Base-by-base conservation (phyloP, 768 basidiomycete species). In the Daedaleopsis sinensis region DNA sequence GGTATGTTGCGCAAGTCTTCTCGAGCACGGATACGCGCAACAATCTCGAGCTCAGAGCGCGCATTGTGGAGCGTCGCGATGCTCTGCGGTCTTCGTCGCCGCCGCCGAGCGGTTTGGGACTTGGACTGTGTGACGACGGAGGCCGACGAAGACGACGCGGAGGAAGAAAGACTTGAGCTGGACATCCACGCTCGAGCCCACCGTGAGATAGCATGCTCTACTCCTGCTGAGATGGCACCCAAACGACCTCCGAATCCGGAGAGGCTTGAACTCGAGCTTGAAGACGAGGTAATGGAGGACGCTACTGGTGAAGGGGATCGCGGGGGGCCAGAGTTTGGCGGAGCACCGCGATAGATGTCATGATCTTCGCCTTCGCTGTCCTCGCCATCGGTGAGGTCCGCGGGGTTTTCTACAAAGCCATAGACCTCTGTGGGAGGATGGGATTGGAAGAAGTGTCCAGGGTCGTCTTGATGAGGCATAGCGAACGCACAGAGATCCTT, bases 181-280 rank as follows among this genome's bases (percentile, higher is more conserved):
- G 79, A 76, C 1, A 76, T 74, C 68, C 78, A 80, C 44, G 80
- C 78, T 62, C 84, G 78, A 21, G 89, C 88, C 90, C 90, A 92
- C 61, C 85, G 82, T 39, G 86, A 76, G 60, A 91, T 89, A 8
- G 89, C 89, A 52, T 82, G 79, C 65, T 92, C 90, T 11, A 91
- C 80, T 39, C 88, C 81, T 1, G 86, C 80, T 19, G 88, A 72
- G 18, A 77, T 71, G 3, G 74, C 73, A 8, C 74, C 76, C 13
- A 76, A 63, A 13, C 72, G 72, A 18, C 73, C 71, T 15, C 74
- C 73, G 37, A 71, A 68, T 7, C 70, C 69, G 18, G 72, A 75
- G 11, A 77, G 77, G 13, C 76, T 74, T 7, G 76, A 69, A 13
- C 79, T 66, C 9, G 78, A 15, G 21, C 79, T 79, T 6, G 80